Base-by-base conservation (phyloP, 768 basidiomycete species). In the Auricularia cornea region DNA sequence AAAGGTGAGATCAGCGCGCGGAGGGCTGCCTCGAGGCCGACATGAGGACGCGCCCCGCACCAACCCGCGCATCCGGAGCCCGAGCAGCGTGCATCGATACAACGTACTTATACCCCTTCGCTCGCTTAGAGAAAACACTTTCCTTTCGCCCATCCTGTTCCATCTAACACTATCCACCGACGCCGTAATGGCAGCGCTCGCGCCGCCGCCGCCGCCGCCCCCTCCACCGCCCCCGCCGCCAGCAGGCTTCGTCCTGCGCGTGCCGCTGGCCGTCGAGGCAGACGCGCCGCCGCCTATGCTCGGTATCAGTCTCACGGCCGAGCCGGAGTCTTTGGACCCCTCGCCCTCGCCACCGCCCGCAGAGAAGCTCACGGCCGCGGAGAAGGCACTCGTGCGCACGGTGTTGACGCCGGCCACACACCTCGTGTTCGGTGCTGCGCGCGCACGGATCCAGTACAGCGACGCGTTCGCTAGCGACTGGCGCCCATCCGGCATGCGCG, bases 181-280 rank as follows among this genome's bases (percentile, higher is more conserved):
- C 16, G 16, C 44, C 23, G 16, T 48, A 48, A 48, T 48, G 44
- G 44, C 44, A 5, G 23, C 44, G 44, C 44, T 48, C 44, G 44
- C 44, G 12, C 44, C 44, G 20, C 44, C 44, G 12, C 44, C 44
- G 20, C 44, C 44, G 44, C 44, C 23, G 26, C 64, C 35, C 1
- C 35, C 35, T 38, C 66, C 38, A 3, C 44, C 44, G 11, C 44
- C 63, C 65, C 62, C 65, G 20, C 44, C 44, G 20, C 12, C 44
- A 23, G 3, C 44, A 48, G 44, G 44, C 2, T 48, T 48, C 20
- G 20, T 18, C 20, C 20, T 48, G 20, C 44, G 44, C 44, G 44
- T 18, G 44, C 44, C 44, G 44, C 44, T 48, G 20, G 44, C 44
- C 20, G 44, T 48, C 16, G 44, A 48, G 35, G 35, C 35, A 14